phyloP scores from a whole-genome alignment of 2,329 filamentous ascomycete species.

The Venturia asperata region DNA sequence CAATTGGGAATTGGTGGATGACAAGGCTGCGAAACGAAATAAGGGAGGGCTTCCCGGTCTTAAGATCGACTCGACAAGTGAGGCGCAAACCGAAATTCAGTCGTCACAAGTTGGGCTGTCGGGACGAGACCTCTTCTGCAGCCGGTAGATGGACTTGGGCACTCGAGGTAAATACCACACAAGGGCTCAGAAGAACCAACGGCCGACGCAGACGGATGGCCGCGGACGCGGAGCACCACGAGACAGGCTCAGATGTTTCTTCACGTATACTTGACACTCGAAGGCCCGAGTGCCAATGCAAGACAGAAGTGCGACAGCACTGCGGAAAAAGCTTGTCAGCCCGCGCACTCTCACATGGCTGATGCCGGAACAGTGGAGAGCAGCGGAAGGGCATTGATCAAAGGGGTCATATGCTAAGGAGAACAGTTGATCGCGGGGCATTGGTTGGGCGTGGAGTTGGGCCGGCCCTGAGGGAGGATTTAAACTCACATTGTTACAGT shows the following conservation, averaged over 20 bases:
- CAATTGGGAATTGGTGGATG: slow-evolving; percentile 10
- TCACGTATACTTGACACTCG: slow-evolving; percentile 13
- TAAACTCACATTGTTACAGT: background rate
- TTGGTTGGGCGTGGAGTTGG: background rate
- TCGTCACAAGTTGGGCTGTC: slow-evolving; percentile 10
- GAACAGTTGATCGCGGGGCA: background rate
- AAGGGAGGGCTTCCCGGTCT: slow-evolving; percentile 11
- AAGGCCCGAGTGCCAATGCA: slow-evolving; percentile 23
- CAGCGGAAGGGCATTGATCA: slow-evolving; percentile 2
- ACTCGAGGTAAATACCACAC: background rate
- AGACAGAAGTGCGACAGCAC: slow-evolving; percentile 30
- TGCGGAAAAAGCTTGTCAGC: slow-evolving; percentile 27
- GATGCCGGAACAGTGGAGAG: background rate
- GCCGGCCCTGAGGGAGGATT: background rate
- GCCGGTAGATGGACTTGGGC: slow-evolving; percentile 4
- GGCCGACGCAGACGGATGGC: background rate
- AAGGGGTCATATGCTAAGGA: background rate
- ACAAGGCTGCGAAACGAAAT: slow-evolving; percentile 19
- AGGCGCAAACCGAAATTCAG: slow-evolving; percentile 14
- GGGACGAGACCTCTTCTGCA: background rate
- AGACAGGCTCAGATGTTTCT: slow-evolving; percentile 4
- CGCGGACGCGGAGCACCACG: slow-evolving; percentile 5
- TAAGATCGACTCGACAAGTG: slow-evolving; percentile 15
- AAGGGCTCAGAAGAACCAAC: background rate
- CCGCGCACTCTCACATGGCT: slow-evolving; percentile 20